Evolutionary conservation across 1,139 yeast species (phyloP).

Genomic region (Arxiozyma bovina): DNA sequence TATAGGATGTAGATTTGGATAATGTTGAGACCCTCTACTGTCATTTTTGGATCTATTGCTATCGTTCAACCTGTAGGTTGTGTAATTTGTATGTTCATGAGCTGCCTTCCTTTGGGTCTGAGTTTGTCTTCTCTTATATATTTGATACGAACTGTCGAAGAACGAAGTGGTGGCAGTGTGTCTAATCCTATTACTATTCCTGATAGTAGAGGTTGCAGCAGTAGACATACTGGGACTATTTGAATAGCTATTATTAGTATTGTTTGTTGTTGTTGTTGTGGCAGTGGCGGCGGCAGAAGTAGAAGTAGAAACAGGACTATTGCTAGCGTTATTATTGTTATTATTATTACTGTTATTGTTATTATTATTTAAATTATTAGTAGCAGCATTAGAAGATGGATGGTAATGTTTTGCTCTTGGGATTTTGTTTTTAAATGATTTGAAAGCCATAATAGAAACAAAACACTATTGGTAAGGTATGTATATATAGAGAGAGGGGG

Average conservation of each 20-base stretch:
- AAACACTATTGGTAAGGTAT: background rate
- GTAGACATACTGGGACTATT: background rate
- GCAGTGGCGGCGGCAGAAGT: constrained; percentile 13
- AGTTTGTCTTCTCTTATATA: constrained; percentile 21
- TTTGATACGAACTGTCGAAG: constrained; percentile 28
- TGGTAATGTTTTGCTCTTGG: constrained; percentile 24
- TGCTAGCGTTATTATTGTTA: background rate
- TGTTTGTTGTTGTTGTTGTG: constrained; percentile 3
- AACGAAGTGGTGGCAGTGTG: constrained; percentile 17
- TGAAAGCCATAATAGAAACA: constrained; percentile 20
- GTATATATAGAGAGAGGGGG: background rate
- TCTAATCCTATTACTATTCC: background rate
- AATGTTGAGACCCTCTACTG: background rate
- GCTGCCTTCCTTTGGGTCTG: constrained; percentile 10
- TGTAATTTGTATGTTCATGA: background rate
- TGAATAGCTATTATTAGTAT: background rate
- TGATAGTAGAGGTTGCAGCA: background rate
- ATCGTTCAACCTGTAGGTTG: background rate
- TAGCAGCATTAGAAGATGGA: constrained; percentile 6
- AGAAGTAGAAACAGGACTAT: background rate
- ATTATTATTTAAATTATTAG: background rate
- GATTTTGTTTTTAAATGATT: constrained; percentile 27
- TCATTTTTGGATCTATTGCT: background rate
- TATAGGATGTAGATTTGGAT: constrained; percentile 21
- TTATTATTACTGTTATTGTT: background rate